Conservation (phyloP, 306 rosid genomes). For the Macrotyloma uniflorum region DNA sequence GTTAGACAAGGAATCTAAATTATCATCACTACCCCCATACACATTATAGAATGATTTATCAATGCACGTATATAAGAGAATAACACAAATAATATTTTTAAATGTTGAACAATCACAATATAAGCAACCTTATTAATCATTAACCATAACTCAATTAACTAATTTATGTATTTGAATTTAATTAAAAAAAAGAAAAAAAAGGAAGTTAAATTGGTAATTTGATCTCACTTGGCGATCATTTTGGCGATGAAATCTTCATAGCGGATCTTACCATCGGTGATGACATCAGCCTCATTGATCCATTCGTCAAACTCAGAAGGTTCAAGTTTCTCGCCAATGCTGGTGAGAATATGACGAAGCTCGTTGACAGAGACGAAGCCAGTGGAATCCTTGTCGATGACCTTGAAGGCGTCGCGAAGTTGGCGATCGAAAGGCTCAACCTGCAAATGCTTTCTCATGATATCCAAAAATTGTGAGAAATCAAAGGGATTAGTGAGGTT, state of each 20-base stretch:
- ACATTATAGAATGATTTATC: too few species aligned
- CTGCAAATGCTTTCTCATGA: background rate
- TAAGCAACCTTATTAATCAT: too few species aligned
- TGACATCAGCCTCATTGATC: background rate
- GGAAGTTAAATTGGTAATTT: background rate
- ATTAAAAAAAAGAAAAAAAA: too few species aligned
- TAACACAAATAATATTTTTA: too few species aligned
- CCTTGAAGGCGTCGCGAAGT: background rate
- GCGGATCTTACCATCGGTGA: background rate
- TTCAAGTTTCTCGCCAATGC: conserved; percentile 3
- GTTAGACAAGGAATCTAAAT: too few species aligned
- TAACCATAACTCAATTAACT: too few species aligned
- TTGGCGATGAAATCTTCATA: conserved; percentile 3
- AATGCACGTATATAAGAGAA: too few species aligned
- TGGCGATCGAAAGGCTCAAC: conserved; percentile 1
- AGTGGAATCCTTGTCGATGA: background rate
- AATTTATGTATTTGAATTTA: too few species aligned
- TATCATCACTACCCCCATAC: too few species aligned
- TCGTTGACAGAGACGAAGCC: background rate
- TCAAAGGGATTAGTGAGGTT: background rate
- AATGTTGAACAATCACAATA: too few species aligned
- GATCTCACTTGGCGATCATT: conserved; percentile 11
- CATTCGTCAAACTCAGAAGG: background rate
- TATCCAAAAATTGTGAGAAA: background rate
- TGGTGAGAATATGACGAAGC: conserved; percentile 1